Base-by-base conservation (phyloP, 257 asterid species). In the Capsicum baccatum region DNA sequence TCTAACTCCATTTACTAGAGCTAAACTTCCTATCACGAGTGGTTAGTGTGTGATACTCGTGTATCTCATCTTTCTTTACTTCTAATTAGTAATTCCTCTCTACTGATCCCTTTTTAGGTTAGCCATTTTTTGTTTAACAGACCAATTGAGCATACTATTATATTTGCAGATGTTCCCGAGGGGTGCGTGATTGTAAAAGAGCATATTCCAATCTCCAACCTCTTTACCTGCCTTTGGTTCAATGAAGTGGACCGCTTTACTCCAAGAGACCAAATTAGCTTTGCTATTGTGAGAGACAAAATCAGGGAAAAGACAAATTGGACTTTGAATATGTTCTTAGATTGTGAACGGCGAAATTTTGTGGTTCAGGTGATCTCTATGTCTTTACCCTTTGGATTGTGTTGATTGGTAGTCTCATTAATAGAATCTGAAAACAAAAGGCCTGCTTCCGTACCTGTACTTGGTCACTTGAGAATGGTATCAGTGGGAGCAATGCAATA, bases 161-260 rank as follows among this genome's bases (percentile, higher is more conserved):
- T 62, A 84, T 59, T 57, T 86, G 67, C 94, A 96, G 99, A 96
- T 92, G 99, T 96, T 86, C 98, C 98, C 6, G 98, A 96, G 90
- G 99, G 99, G 56, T 96, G 99, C 87, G 98, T 96, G 37, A 93
- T 96, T 76, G 83, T 96, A 81, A 91, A 88, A 89, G 99, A 96
- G 87, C 99, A 96, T 85, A 85, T 91, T 83, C 99, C 98, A 12
- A 91, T 96, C 86, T 85, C 97, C 85, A 91, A 94, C 84, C 97
- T 96, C 85, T 96, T 94, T 87, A 94, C 98, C 33, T 96, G 99
- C 83, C 97, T 94, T 56, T 94, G 99, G 99, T 96, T 94, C 85
- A 94, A 93, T 62, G 98, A 96, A 87, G 98, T 96, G 21, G 98
- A 96, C 82, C 97, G 99, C 15, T 96, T 94, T 80, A 96, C 98